Base-by-base conservation (phyloP, 2,329 filamentous ascomycete genomes). In the Raffaelea arxii region DNA sequence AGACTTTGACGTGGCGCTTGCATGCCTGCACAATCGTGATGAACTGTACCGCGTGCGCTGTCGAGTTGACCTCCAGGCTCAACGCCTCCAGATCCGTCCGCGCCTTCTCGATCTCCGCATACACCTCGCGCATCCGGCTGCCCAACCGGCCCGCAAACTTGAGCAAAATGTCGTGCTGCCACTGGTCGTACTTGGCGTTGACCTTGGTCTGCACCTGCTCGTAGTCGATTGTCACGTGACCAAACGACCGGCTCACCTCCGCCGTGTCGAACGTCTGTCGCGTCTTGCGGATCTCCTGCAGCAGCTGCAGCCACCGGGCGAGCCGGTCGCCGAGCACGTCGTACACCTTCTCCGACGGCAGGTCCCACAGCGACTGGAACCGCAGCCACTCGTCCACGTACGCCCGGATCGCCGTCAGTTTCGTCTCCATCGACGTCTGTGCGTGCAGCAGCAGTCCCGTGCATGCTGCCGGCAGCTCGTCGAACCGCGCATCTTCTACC, bases 381-480 rank as follows among this genome's bases (percentile, higher is more conserved):
- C 96, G 92, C 40, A 98, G 74, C 92, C 92, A 98, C 65, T 97
- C 94, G 61, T 96, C 89, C 10, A 98, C 88, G 56, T 98, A 98
- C 4, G 74, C 73, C 32, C 85, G 79, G 25, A 97, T 87, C 38
- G 85, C 81, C 16, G 75, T 72, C 4, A 98, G 69, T 65, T 92
- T 94, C 53, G 78, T 79, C 64, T 97, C 90, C 10, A 98, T 78
- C 0, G 84, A 82, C 27, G 75, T 75, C 61, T 97, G 96, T 1
- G 94, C 90, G 50, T 82, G 77, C 40, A 81, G 77, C 19, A 98
- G 75, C 48, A 85, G 78, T 41, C 83, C 77, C 19, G 89, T 86
- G 63, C 91, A 97, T 58, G 85, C 79, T 48, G 82, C 80, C 1
- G 91, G 88, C 25, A 99, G 74, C 54, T 94, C 82, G 12, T 86